Evolutionary conservation across 495 filamentous ascomycete species (phyloP), one percentile per base, ranked within the genome.

Genomic region (Hypoxylon intermedium): DNA sequence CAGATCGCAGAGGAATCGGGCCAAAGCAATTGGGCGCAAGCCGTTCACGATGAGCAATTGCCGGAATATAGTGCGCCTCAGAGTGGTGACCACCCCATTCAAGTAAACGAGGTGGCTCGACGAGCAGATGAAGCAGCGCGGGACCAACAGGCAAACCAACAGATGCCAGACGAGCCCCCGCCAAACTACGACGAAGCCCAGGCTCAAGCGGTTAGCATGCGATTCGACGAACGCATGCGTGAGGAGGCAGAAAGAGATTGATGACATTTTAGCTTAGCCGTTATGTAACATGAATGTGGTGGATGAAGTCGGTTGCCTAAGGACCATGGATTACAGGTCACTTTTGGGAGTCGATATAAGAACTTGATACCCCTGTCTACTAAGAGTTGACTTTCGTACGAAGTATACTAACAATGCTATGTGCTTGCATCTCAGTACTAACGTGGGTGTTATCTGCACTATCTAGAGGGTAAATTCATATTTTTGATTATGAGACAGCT

Each of bases 161-260:
- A 75, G 53, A 68, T 79, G 15, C 92, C 92, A 0, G 77, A 83
- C 55, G 94, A 93, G 56, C 92, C 93, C 12, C 94, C 94, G 24
- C 94, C 94, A 28, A 90, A 90, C 30, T 98, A 98, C 72, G 90
- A 97, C 68, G 92, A 96, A 69, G 90, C 87, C 23, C 94, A 97
- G 73, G 81, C 85, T 52, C 85, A 89, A 57, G 91, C 88, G 58
- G 79, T 97, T n/a, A 70, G 60, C 40, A 76, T 74, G 38, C 74
- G 70, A 30, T 72, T 82, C 19, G 81, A 83, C 38, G 71, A 82
- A 55, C 73, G 74, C 12, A 62, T 74, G 72, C 67, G 79, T 13
- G 72, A 78, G 34, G 78, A 76, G 42, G 77, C 75, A 16, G 79
- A 82, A 53, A 68, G 76, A 36, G 67, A 72, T 23, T 74, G 60